phyloP scores from a whole-genome alignment of 495 filamentous ascomycete species.

The Lepraria neglecta region DNA sequence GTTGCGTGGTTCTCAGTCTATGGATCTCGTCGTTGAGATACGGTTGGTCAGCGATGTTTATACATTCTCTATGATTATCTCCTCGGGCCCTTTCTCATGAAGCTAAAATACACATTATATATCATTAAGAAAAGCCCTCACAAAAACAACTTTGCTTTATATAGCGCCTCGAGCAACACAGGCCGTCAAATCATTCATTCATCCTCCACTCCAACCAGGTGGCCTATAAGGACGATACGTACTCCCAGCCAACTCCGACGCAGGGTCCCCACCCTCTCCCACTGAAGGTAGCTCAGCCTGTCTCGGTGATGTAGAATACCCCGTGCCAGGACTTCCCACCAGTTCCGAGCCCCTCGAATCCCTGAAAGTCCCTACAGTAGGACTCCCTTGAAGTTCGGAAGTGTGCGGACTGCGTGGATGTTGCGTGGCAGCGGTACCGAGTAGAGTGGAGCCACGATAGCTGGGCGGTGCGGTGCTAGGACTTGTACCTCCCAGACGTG shows the following conservation, averaged over 20 bases:
- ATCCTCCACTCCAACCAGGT: neutral
- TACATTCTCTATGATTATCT: too few relatives aligned
- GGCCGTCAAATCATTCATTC: neutral
- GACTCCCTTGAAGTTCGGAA: neutral
- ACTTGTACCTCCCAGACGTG: too few relatives aligned
- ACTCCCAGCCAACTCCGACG: neutral
- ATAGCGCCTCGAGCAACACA: neutral
- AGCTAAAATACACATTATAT: too few relatives aligned
- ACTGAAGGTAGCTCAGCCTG: neutral
- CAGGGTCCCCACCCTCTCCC: neutral
- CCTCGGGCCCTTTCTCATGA: too few relatives aligned
- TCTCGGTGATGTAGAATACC: neutral
- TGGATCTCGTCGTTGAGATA: too few relatives aligned
- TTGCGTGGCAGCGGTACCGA: neutral
- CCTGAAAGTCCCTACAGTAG: neutral
- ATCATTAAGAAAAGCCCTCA: too few relatives aligned
- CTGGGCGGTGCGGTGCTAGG: neutral
- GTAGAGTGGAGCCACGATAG: slow-evolving; percentile 1
- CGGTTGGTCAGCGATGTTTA: too few relatives aligned
- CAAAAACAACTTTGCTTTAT: neutral
- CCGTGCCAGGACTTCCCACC: neutral
- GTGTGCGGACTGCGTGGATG: neutral
- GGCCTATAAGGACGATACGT: neutral
- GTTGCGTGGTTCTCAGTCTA: too few relatives aligned
- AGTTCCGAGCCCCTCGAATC: neutral